Percentiles rank a stretch among this genome's conserved stretches.
These are phyloP conservation scores for Acanthamoeba healyi DNA, from an alignment of 208 protist genomes.

Conservation along the genomic window DNA sequence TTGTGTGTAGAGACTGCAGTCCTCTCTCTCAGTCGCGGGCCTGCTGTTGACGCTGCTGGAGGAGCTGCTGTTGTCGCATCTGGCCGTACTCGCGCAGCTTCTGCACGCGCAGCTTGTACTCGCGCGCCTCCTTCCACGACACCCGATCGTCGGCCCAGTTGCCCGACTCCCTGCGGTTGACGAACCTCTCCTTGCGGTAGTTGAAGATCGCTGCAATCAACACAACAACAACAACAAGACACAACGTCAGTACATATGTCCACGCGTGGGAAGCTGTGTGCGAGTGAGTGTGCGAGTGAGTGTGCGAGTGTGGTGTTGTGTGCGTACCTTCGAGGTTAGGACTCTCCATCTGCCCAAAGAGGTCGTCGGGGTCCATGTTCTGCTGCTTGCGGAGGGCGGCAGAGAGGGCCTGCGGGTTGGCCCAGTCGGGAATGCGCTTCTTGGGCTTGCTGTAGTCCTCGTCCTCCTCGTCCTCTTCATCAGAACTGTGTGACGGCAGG, in stretches of 20 bases:
- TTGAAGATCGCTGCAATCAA: neutral
- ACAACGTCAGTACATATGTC: no score
- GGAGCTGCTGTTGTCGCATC: slow-evolving; percentile 16
- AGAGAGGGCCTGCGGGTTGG: neutral
- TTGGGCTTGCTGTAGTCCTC: neutral
- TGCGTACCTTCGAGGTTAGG: neutral
- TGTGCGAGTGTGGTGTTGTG: no score
- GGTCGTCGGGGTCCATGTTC: neutral
- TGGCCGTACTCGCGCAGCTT: slow-evolving; percentile 38
- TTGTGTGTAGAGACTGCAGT: no score
- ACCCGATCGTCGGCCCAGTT: slow-evolving; percentile 33
- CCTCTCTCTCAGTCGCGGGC: neutral
- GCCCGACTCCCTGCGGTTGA: slow-evolving; percentile 28
- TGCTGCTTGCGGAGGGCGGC: neutral
- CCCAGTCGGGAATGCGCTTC: slow-evolving; percentile 7
- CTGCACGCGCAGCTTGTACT: slow-evolving; percentile 36
- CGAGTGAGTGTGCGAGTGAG: neutral
- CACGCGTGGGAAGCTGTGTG: no score
- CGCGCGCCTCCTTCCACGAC: slow-evolving; percentile 50
- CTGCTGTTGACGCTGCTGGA: neutral
- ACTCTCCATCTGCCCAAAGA: slow-evolving; percentile 26
- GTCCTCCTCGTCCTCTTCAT: neutral
- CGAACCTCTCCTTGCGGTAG: neutral
- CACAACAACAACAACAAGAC: neutral
- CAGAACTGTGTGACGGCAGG: neutral